phyloP scores from a whole-genome alignment of 345 rosid species.

The Populus pruinosa region DNA sequence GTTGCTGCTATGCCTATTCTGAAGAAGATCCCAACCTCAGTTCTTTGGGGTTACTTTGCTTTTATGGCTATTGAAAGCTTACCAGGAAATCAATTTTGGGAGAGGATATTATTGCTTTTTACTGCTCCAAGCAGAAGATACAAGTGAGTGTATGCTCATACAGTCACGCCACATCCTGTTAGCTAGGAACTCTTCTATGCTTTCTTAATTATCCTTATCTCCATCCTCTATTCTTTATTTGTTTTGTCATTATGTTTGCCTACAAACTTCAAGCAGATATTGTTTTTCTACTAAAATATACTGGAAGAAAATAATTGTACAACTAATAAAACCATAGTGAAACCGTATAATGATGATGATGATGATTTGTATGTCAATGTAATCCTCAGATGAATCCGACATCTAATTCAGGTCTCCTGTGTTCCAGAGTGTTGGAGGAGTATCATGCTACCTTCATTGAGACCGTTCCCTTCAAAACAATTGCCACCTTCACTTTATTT shows the following conservation, averaged over 20 bases:
- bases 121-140: slow-evolving; percentile 88
- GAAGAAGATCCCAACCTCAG: slow-evolving; percentile 91
- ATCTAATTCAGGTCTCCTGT: slow-evolving; percentile 10
- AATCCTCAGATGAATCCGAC: background rate
- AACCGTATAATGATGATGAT: background rate
- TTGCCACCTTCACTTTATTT: slow-evolving; percentile 67
- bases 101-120: slow-evolving; percentile 85
- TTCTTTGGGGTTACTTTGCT: slow-evolving; percentile 98
- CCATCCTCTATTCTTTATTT: background rate
- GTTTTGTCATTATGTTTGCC: background rate
- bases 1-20: slow-evolving; percentile 93
- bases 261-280: background rate
- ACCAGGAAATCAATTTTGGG: slow-evolving; percentile 98
- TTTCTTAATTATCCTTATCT: background rate
- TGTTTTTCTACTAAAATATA: background rate
- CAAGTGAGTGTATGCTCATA: slow-evolving; percentile 51
- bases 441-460: slow-evolving; percentile 78
- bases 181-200: background rate
- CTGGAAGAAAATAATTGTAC: background rate
- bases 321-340: background rate
- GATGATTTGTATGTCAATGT: background rate
- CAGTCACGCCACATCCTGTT: background rate
- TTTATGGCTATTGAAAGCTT: slow-evolving; percentile 96
- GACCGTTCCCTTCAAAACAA: slow-evolving; percentile 82
- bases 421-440: slow-evolving; percentile 69